Evolutionary conservation across 2,329 filamentous ascomycete genomes (phyloP), one percentile per base, ranked within the genome.

Genomic region (Pleoardoris graminearum): DNA sequence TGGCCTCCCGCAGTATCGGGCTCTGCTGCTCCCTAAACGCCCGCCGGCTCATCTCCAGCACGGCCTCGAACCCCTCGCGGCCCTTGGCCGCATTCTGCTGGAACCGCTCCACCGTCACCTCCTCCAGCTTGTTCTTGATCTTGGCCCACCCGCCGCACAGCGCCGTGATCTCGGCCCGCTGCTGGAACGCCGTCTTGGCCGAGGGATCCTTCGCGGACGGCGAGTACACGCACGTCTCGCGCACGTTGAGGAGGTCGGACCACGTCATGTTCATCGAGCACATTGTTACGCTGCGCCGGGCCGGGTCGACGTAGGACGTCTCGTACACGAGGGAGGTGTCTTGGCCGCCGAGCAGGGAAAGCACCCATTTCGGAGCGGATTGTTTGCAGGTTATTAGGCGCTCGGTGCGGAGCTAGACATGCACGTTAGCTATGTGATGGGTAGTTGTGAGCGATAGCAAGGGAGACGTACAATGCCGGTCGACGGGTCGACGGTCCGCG

Each of bases 131-230:
- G 77, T 94, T 96, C 81, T 91, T 94, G 72, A 97, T 91, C 71
- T 91, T 91, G 77, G 97, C 90, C 92, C 94, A 99, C 57, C 94
- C 94, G 62, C 94, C 93, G 74, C 91, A 96, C 8, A 97, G 80
- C 0, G 94, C 94, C 1, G 92, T 96, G 70, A 99, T 93, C 76
- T 92, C 86, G 33, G 94, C 94, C 56, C 91, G 87, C 78, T 99
- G 94, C 42, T 85, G 81, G 70, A 99, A 97, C 58, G 88, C 82
- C 2, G 94, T 99, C 72, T 78, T 82, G 32, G 76, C 82, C 23
- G 72, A 59, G 4, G 81, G 81, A 4, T 72, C 73, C 2, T 69
- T 64, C 3, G 70, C 79, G 58, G 59, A 75, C 0, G 91, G 91
- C 62, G 82, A 81, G 78, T 97, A 97, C 50, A 89, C 80, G 58